Evolutionary conservation across 192 early-diverging fungal species (phyloP).

Genomic region (Coemansia sp.): DNA sequence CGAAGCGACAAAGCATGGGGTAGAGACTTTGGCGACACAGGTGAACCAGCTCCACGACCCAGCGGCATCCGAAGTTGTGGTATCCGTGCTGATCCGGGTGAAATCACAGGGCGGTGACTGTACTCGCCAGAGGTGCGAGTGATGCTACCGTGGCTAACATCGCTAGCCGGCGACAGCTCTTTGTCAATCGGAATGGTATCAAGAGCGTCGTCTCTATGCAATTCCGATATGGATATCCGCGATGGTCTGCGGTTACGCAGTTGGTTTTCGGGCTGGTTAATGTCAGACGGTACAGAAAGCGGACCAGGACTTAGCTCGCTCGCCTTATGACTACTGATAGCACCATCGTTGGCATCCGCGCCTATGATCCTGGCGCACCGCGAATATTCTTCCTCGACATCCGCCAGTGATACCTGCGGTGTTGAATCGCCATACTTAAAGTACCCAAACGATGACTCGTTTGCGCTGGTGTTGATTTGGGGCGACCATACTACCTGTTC

Average conservation of each 20-base stretch:
- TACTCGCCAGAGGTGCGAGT: slow-evolving; percentile 5
- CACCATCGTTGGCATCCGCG: neutral
- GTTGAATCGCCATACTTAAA: neutral
- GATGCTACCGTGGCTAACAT: neutral
- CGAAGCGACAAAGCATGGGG: slow-evolving; percentile 35
- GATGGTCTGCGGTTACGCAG: slow-evolving; percentile 1
- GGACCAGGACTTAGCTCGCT: neutral
- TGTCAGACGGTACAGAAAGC: slow-evolving; percentile 3
- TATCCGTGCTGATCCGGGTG: slow-evolving; percentile 10
- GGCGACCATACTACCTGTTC: slow-evolving; percentile 54
- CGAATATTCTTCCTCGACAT: slow-evolving; percentile 26
- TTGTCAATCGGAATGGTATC: neutral
- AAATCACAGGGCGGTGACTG: slow-evolving; percentile 1
- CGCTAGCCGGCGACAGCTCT: neutral
- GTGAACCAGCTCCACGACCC: slow-evolving; percentile 13
- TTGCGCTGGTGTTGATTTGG: slow-evolving; percentile 27
- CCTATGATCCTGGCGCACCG: slow-evolving; percentile 2
- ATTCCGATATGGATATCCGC: slow-evolving; percentile 13
- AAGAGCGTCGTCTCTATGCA: neutral
- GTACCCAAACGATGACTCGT: slow-evolving; percentile 27
- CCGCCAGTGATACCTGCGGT: slow-evolving; percentile 12
- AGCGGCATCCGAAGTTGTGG: slow-evolving; percentile 20
- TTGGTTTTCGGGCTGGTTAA: neutral
- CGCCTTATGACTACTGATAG: neutral
- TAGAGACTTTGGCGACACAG: slow-evolving; percentile 32